Base-by-base conservation (phyloP, 176 grass and related monocot species). In the Oryza meyeriana region DNA sequence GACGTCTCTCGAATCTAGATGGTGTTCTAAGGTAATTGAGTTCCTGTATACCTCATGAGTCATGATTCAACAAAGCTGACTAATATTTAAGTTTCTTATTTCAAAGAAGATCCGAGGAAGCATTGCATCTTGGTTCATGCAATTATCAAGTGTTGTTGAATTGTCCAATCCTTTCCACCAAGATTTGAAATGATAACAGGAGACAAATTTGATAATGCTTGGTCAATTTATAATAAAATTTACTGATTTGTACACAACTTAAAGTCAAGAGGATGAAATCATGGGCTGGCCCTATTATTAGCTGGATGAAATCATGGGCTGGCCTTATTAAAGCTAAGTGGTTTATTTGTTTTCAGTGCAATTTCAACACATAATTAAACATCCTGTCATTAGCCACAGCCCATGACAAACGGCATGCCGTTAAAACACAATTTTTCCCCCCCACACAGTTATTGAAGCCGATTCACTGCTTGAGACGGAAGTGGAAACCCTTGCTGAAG, bases 401-500 rank as follows among this genome's bases (percentile, higher is more conserved):
- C 58, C 62, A 83, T n/a, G 72, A 61, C 40, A 71, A 72, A 74
- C 42, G 16, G 28, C 36, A 48, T 88, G 74, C 71, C 44, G 44
- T 80, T 66, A 4, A 90, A 52, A 20, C 82, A 14, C 18, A 41
- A n/a, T n/a, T 83, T 66, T 86, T 79, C 18, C 33, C 72, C 32
- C 45, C 14, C 35, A 35, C 85, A 40, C 84, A 98, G 92, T 95
- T 79, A 86, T 98, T 79, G 92, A 95, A 89, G 87, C 86, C 26
- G 95, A 98, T 93, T 86, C 88, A 45, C 83, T 95, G 64, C 92
- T 95, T 85, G 90, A 98, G 88, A 91, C 86, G 33, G 92, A 95
- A 93, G 90, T 83, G 61, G 90, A 93, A 86, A 98, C 90, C 14
- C 92, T 98, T 77, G 91, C 95, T 28, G 95, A 98, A 90, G 95